Evolutionary conservation across 176 grass and related monocot genomes (phyloP), one percentile per base, ranked within the genome.

Genomic region (Oryza rufipogon): DNA sequence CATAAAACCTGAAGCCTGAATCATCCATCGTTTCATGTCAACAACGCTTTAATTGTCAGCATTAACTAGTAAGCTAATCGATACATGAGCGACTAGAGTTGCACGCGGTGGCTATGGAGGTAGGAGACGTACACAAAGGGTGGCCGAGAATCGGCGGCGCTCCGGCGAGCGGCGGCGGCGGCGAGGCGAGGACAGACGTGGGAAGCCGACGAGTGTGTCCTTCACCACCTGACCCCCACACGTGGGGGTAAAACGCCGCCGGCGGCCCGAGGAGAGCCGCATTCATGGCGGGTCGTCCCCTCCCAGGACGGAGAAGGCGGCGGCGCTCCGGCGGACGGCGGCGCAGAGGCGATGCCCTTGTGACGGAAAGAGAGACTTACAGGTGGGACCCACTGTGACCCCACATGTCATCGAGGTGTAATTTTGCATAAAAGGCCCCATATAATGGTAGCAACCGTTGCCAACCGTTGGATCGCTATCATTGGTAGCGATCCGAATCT

Each of bases 151-250:
- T n/a, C 82, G 45, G 41, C 41, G 75, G 74, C 3, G 36, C 66
- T 78, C 83, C 83, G 51, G 66, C 83, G 66, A 25, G 45, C 65
- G 46, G 71, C 64, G 78, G 71, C 8, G 38, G 39, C 17, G 15
- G 47, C 47, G 61, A 28, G 28, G 34, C 7, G 39, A 4, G 51
- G 16, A 7, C 51, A 46, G 26, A 28, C 15, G 36, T 25, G 0
- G 49, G 8, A 25, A 6, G 9, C 79, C 26, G n/a, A 42, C 13
- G 16, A 22, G n/a, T 15, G 65, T 28, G 17, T 10, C 17, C 30
- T 11, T 0, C 32, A 32, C 30, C 30, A 32, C 30, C 30, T 32
- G 30, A 32, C 30, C 30, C 30, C 30, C 30, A 38, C n/a, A 23
- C 56, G 56, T 9, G 17, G 7, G 56, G 19, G 2, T 32, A 7